These are phyloP conservation scores for Aquanectria penicillioides DNA, from an alignment of 2,329 filamentous ascomycete genomes.

Conservation along the genomic window DNA sequence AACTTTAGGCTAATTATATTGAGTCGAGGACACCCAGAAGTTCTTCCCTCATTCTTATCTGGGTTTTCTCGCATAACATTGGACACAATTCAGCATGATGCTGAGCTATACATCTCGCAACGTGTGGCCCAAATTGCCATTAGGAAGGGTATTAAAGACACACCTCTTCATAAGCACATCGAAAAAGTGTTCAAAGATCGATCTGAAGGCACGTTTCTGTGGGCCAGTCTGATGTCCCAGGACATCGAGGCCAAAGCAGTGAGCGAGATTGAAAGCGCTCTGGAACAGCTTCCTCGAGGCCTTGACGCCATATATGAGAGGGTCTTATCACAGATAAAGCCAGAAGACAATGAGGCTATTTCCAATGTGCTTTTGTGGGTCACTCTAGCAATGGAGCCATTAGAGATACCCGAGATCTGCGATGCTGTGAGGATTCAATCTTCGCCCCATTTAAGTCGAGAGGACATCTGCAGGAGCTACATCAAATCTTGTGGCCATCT, in stretches of 20 bases:
- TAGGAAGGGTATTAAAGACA: neutral
- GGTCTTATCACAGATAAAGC: neutral
- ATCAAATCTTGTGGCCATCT: constrained; percentile 18
- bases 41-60: neutral
- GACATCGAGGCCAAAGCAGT: constrained; percentile 13
- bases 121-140: neutral
- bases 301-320: constrained; percentile 19
- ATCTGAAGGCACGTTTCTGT: constrained; percentile 20
- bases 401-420: constrained; percentile 3
- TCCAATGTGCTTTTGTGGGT: constrained; percentile 11
- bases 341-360: neutral
- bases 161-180: neutral
- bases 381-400: neutral
- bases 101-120: neutral
- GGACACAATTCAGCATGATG: neutral
- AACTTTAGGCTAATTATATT: neutral
- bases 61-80: neutral
- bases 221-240: constrained; percentile 23
- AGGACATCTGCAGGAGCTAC: constrained; percentile 7
- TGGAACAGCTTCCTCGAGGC: constrained; percentile 12
- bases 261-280: constrained; percentile 1
- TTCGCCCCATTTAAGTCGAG: neutral
- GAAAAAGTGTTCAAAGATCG: constrained; percentile 4
- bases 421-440: constrained; percentile 1
- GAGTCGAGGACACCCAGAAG: neutral